phyloP scores from a whole-genome alignment of 352 stramenopile genomes.

The Pseudoperonospora humuli region DNA sequence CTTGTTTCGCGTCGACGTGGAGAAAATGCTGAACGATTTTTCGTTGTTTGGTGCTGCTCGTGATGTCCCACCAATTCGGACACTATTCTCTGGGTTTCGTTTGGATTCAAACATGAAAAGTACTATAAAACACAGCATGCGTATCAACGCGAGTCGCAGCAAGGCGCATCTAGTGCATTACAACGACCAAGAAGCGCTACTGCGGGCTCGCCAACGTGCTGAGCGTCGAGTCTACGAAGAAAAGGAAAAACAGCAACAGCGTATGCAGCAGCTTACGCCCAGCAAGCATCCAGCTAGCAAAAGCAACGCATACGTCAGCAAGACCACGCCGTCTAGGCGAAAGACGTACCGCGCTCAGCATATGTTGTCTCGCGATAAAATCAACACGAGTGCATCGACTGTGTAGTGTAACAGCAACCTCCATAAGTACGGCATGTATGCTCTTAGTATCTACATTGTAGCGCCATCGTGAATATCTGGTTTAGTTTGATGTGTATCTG shows the following conservation, averaged over 20 bases:
- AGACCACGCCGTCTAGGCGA: slow-evolving; percentile 31
- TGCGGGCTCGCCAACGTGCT: slow-evolving; percentile 41
- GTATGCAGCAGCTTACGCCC: slow-evolving; percentile 38
- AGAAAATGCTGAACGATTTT: slow-evolving; percentile 29
- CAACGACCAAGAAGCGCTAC: slow-evolving; percentile 46
- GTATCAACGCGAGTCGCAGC: slow-evolving; percentile 63
- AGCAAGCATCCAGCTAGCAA: slow-evolving; percentile 25
- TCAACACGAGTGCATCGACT: slow-evolving; percentile 19
- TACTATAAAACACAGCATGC: slow-evolving; percentile 66
- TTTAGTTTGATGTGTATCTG: not conserved
- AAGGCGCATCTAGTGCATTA: slow-evolving; percentile 65
- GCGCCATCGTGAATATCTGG: not conserved
- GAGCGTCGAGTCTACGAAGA: slow-evolving; percentile 64
- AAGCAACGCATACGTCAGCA: slow-evolving; percentile 35
- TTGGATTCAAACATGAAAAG: slow-evolving; percentile 71
- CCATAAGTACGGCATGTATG: not conserved
- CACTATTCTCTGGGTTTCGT: slow-evolving; percentile 55
- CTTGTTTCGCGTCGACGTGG: slow-evolving; percentile 31
- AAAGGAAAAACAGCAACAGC: slow-evolving; percentile 53
- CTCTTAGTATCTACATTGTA: not conserved
- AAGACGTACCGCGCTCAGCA: slow-evolving; percentile 45
- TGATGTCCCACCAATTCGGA: slow-evolving; percentile 37
- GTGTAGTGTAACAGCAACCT: slow-evolving; percentile 3
- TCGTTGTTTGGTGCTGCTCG: slow-evolving; percentile 31
- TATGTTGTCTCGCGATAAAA: slow-evolving; percentile 15